Evolutionary conservation across 495 filamentous ascomycete genomes (phyloP).

Genomic region (Hypoxylon cercidicola): DNA sequence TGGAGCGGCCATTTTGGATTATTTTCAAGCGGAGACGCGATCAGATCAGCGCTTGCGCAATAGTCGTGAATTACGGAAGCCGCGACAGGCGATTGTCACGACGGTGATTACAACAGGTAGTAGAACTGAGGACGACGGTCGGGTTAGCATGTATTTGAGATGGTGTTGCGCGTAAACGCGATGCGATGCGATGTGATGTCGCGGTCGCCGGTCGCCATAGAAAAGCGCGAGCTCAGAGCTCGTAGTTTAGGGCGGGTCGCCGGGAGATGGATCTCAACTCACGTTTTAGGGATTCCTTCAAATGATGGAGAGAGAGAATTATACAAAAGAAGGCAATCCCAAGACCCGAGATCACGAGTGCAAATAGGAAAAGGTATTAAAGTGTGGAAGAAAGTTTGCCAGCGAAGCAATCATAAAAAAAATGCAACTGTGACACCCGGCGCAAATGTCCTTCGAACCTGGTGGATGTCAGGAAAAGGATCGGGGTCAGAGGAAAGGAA

Average conservation of each 20-base stretch:
- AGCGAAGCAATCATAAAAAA: conserved; percentile 24
- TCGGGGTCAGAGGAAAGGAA: conserved; percentile 23
- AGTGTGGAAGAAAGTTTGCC: conserved; percentile 15
- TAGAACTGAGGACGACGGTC: conserved; percentile 34
- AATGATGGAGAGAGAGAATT: conserved; percentile 13
- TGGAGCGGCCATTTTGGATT: conserved; percentile 63
- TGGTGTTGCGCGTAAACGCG: conserved; percentile 33
- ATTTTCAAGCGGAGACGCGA: conserved; percentile 39
- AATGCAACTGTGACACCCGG: conserved; percentile 38
- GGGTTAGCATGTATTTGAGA: conserved; percentile 46
- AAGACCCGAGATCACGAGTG: conserved; percentile 9
- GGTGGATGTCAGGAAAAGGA: conserved; percentile 31
- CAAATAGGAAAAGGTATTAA: conserved; percentile 16
- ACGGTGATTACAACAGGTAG: conserved; percentile 30
- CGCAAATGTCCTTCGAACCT: conserved; percentile 41
- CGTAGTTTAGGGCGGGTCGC: conserved; percentile 39
- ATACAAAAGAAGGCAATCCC: conserved; percentile 2
- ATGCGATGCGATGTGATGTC: conserved; percentile 30
- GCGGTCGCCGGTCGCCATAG: conserved; percentile 37
- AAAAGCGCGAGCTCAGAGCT: conserved; percentile 14
- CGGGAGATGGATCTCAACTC: conserved; percentile 45
- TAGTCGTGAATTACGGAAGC: conserved; percentile 8
- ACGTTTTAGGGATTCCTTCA: conserved; percentile 38
- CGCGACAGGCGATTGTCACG: conserved; percentile 12
- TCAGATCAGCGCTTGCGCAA: conserved; percentile 28